Evolutionary conservation across 2,329 filamentous ascomycete species (phyloP), one percentile per base, ranked within the genome.

Genomic region (Fusarium mundagurra): DNA sequence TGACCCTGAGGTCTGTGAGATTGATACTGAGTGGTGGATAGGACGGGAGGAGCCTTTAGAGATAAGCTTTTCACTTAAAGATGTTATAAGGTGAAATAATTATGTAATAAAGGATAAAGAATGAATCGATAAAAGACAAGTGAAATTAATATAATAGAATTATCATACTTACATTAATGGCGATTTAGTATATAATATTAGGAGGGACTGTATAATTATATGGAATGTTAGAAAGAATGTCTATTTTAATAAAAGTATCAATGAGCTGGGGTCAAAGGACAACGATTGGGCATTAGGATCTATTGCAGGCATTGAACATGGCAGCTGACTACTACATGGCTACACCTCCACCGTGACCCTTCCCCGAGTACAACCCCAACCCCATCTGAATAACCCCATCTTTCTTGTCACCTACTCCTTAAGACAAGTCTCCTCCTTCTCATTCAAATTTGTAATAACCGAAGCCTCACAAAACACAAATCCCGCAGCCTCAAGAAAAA

Each of bases 351-450:
- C 2, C 3, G 5, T 8, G 11, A 9, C 18, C 2, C 5, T 22
- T 33, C 2, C 5, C 0, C 12, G 3, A 24, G 5, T 12, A 4
- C 8, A 51, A 1, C 0, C 24, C 20, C 3, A 17, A 5, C 2
- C 3, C 3, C 1, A 1, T 5, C 9, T 9, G 0, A 22, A 1
- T 3, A 13, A 8, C 10, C 8, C n/a, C 10, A 38, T 17, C 1
- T 8, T 12, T 13, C 10, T 7, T 2, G 1, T 3, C 9, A 4
- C 1, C 17, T 36, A 54, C 14, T 54, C 34, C 4, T 4, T 14
- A 3, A 22, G 18, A 38, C 24, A 38, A 27, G 33, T 29, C 34
- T 54, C 51, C 24, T 54, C 51, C 24, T 39, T 54, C 34, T 36
- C 34, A 29, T 54, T 54, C 24, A 54, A 13, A 11, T 4, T 54